A percentile compares a stretch with the other conserved stretches of the same genome.
Evolutionary conservation across 2,329 filamentous ascomycete genomes (phyloP).

Genomic region (Cladorrhinum sp.): DNA sequence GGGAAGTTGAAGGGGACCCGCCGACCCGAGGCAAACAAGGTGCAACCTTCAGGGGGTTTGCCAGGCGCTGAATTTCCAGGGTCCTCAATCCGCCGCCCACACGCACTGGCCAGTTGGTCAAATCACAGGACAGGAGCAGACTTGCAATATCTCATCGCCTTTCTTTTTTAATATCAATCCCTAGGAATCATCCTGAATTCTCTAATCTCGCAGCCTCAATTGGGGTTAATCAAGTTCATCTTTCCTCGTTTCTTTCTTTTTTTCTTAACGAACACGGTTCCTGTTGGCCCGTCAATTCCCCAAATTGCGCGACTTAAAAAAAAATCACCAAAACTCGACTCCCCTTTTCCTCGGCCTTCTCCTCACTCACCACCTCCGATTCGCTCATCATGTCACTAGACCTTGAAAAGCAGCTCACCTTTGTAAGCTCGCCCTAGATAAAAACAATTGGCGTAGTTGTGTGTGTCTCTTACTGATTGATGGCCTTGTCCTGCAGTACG

Average conservation of each 20-base stretch:
- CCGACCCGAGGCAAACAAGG: background rate
- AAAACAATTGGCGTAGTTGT: background rate
- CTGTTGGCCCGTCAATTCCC: background rate
- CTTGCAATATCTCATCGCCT: background rate
- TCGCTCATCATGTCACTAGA: slow-evolving; percentile 60
- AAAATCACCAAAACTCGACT: background rate
- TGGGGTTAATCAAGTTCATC: background rate
- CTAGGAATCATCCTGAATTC: background rate
- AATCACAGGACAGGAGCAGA: background rate
- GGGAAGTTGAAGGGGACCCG: background rate
- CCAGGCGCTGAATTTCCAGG: background rate
- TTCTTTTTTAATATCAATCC: background rate
- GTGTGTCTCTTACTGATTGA: background rate
- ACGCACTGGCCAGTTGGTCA: background rate
- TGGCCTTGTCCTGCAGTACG: slow-evolving; percentile 72
- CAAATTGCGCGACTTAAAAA: slow-evolving; percentile 3
- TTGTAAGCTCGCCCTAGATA: slow-evolving; percentile 54
- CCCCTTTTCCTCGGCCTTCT: background rate
- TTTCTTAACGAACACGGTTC: background rate
- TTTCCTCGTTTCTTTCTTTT: background rate
- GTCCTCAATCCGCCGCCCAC: background rate
- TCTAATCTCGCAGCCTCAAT: background rate
- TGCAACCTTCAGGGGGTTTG: background rate
- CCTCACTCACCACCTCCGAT: background rate
- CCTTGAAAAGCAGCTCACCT: slow-evolving; percentile 76